Evolutionary conservation across 2,329 filamentous ascomycete genomes (phyloP), one percentile per base, ranked within the genome.

Genomic region (Fusarium decemcellulare): DNA sequence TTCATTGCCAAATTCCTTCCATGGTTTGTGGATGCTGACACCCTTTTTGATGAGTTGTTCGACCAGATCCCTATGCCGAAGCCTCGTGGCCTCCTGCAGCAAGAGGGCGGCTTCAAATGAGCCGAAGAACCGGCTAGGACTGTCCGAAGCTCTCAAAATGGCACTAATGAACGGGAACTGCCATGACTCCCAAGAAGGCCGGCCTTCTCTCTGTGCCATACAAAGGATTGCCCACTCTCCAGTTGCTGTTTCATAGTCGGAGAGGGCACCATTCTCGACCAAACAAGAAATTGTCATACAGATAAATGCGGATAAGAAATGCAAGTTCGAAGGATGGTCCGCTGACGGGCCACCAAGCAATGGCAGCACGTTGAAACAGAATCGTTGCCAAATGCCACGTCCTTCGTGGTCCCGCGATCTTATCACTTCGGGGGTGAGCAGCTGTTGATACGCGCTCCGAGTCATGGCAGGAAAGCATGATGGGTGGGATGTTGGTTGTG

Each of bases 371-470:
- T 54, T 47, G 5, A 61, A 37, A 42, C 71, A 73, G 16, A 78
- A 78, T 15, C 75, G 69, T 23, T 61, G 62, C 77, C 77, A 78
- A 9, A 76, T 61, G 9, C 71, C 65, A 12, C 63, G 57, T 5
- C 71, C 72, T 0, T 18, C 10, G 1, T 15, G 10, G 8, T 78
- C 73, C 37, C 44, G 57, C 14, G 67, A 65, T 11, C 51, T 53
- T 15, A 77, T 37, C 9, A 74, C 63, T n/a, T 76, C 67, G 0
- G 65, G 71, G 0, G 76, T 76, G 10, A 78, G 68, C 12, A 78
- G 66, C 6, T 43, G 47, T 29, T 63, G 39, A 34, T 75, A 73
- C 2, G 48, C 54, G 5, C 23, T 16, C 3, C 39, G 27, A 3
- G 61, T 59, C 39, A 78, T 68, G 3, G 29, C 37, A 2, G 64